phyloP scores from a whole-genome alignment of 2,329 filamentous ascomycete species.

The Fusarium begoniae region DNA sequence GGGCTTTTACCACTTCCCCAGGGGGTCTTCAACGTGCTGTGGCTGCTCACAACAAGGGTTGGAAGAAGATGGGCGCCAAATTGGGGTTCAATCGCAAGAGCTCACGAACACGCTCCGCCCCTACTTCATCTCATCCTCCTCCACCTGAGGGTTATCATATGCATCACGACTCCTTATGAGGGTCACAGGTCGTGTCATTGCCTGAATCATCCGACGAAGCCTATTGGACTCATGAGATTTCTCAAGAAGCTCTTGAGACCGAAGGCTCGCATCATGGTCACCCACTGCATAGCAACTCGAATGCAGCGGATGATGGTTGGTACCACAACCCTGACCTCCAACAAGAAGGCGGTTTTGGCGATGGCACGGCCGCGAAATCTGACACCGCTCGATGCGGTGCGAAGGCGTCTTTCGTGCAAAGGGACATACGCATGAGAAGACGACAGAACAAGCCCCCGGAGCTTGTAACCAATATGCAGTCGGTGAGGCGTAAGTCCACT shows the following conservation, averaged over 20 bases:
- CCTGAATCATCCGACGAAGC: slow-evolving; percentile 47
- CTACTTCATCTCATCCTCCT: slow-evolving; percentile 55
- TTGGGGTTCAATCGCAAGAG: slow-evolving; percentile 66
- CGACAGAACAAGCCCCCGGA: slow-evolving; percentile 26
- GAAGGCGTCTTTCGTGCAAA: slow-evolving; percentile 35
- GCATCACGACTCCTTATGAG: slow-evolving; percentile 61
- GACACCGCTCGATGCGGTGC: slow-evolving; percentile 23
- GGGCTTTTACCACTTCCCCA: slow-evolving; percentile 60
- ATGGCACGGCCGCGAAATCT: slow-evolving; percentile 61
- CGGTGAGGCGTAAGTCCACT: not conserved
- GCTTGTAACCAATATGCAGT: not conserved
- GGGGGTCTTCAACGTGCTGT: slow-evolving; percentile 64
- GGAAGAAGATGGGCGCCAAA: slow-evolving; percentile 72
- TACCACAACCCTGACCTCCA: slow-evolving; percentile 30
- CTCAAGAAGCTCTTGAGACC: slow-evolving; percentile 44
- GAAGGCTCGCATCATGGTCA: slow-evolving; percentile 59
- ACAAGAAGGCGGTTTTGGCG: slow-evolving; percentile 47
- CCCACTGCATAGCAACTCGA: slow-evolving; percentile 45
- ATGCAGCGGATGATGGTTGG: slow-evolving; percentile 30
- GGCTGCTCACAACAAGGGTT: slow-evolving; percentile 65
- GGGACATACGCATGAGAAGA: slow-evolving; percentile 38
- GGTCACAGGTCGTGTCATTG: slow-evolving; percentile 65
- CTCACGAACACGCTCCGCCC: slow-evolving; percentile 54
- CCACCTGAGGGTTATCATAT: slow-evolving; percentile 49
- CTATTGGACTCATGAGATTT: slow-evolving; percentile 32